Conservation (phyloP, 495 filamentous ascomycete genomes). For the Margaritispora aquatica region DNA sequence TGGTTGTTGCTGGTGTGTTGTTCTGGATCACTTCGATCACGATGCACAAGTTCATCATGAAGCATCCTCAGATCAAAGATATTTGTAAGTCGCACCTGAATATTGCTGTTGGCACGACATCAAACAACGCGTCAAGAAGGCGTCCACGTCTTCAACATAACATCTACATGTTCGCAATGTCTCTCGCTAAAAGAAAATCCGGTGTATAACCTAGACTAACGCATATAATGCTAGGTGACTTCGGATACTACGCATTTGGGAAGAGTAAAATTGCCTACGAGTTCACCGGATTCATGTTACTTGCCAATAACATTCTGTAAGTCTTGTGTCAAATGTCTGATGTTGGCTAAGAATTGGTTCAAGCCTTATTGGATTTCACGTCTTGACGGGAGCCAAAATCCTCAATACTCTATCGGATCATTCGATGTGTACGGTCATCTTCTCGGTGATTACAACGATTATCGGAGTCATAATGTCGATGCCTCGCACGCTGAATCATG, state of each 20-base stretch:
- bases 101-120: not conserved
- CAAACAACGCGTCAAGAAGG: not conserved
- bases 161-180: too few species aligned
- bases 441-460: slow-evolving; percentile 25
- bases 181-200: too few species aligned
- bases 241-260: slow-evolving; percentile 39
- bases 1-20: slow-evolving; percentile 28
- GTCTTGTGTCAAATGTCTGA: too few species aligned
- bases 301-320: slow-evolving; percentile 43
- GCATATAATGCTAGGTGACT: slow-evolving; percentile 23
- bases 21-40: slow-evolving; percentile 41
- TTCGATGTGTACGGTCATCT: slow-evolving; percentile 42
- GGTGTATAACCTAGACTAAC: too few species aligned
- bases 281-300: slow-evolving; percentile 40
- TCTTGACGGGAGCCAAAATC: slow-evolving; percentile 42
- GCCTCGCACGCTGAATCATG: slow-evolving; percentile 35
- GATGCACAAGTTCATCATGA: slow-evolving; percentile 45
- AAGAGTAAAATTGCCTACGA: slow-evolving; percentile 28
- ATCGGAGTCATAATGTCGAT: slow-evolving; percentile 33
- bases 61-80: slow-evolving; percentile 38
- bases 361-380: slow-evolving; percentile 39
- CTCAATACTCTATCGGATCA: slow-evolving; percentile 46
- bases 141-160: too few species aligned
- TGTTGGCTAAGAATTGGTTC: too few species aligned
- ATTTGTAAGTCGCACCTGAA: slow-evolving; percentile 28